Percentiles rank a stretch among this genome's conserved stretches.
These are phyloP conservation scores for Eucalyptus rudis DNA, from an alignment of 345 rosid genomes.

Conservation along the genomic window DNA sequence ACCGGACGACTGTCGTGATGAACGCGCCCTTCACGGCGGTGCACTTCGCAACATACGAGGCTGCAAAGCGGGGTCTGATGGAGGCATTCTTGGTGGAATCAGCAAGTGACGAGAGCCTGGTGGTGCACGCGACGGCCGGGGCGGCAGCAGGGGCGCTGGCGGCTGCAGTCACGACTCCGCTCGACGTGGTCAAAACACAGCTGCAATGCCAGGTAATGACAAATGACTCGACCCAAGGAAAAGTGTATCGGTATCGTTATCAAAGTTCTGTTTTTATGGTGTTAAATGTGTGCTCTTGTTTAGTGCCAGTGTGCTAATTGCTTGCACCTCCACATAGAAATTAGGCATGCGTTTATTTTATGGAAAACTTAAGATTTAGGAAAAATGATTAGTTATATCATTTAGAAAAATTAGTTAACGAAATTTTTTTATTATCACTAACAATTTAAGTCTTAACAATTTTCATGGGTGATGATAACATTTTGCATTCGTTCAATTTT, in stretches of 20 bases:
- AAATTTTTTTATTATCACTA: too few species aligned
- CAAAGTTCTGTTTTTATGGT: background rate
- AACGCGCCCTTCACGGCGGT: constrained; percentile 95
- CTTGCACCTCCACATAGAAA: background rate
- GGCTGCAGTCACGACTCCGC: constrained; percentile 71
- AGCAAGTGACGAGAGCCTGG: constrained; percentile 44
- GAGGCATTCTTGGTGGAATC: constrained; percentile 57
- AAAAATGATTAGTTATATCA: too few species aligned
- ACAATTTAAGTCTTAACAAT: background rate
- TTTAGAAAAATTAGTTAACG: background rate
- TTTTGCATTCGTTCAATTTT: too few species aligned
- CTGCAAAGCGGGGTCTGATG: constrained; percentile 52
- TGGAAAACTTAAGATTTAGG: too few species aligned
- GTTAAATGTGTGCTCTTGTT: background rate
- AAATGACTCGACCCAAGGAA: background rate
- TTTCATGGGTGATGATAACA: background rate
- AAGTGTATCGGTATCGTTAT: background rate
- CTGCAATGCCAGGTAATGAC: constrained; percentile 91
- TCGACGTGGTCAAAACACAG: constrained; percentile 92
- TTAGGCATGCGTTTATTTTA: background rate
- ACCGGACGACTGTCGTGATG: constrained; percentile 88
- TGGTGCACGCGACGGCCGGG: constrained; percentile 92
- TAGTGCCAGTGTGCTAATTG: background rate
- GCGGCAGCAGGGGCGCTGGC: constrained; percentile 93
- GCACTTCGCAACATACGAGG: constrained; percentile 86